Evolutionary conservation across 345 rosid genomes (phyloP), one percentile per base, ranked within the genome.

Genomic region (Moricandia arvensis): DNA sequence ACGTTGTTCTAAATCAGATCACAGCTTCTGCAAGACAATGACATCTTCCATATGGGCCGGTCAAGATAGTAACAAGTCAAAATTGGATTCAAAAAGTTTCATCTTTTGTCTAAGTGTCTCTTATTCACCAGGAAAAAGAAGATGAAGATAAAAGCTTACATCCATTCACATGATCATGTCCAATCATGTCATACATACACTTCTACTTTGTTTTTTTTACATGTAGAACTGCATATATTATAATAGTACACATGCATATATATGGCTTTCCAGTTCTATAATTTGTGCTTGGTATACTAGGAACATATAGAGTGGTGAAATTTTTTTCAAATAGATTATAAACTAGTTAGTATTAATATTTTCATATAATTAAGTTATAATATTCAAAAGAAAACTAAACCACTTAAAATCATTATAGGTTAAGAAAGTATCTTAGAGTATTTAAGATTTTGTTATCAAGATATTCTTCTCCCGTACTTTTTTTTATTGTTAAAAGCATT

Each of bases 81-180:
- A 21, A 49, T 29, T 51, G 69, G 69, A 66, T 66, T 78, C 37
- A 78, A 72, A 72, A 65, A 35, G 29, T n/a, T n/a, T n/a, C n/a
- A n/a, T n/a, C n/a, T n/a, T n/a, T n/a, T n/a, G n/a, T n/a, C n/a
- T n/a, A 45, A 77, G 77, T 72, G 80, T 76, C 17, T 43, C 72
- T 71, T 18, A 47, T 60, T 30, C 59, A 13, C 15, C n/a, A n/a
- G n/a, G n/a, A n/a, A n/a, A n/a, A n/a, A n/a, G n/a, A n/a, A n/a
- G n/a, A n/a, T 65, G 45, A 66, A 66, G 76, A 77, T 72, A 71
- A 71, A 77, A 31, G 8, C 80, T 65, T 71, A 10, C 68, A 15
- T 66, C 68, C 68, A 77, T 72, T 66, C 80, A 71, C 76, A 71
- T 71, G 68, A 47, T 47, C 63, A 77, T 77, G 80, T 71, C 63